Percentiles rank a stretch among this genome's conserved stretches.
These are phyloP conservation scores for Alternaria sp. DNA, from an alignment of 2,329 filamentous ascomycete genomes.

Conservation along the genomic window DNA sequence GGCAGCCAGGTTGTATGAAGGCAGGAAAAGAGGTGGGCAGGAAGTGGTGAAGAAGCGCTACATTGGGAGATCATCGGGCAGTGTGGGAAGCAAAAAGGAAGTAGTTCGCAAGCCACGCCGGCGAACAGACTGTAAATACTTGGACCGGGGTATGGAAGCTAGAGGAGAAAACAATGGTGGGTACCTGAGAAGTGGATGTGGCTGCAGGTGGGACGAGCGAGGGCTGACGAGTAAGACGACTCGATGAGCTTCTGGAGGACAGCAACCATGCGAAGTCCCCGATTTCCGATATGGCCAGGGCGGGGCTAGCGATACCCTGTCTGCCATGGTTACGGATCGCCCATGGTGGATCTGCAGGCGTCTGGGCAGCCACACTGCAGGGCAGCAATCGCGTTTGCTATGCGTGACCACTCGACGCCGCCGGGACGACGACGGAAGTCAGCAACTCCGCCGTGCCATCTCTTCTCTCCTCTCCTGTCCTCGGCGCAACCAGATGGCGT, in stretches of 20 bases:
- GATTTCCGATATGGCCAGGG: slow-evolving; percentile 50
- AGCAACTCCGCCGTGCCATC: slow-evolving; percentile 6
- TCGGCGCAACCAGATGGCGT: slow-evolving; percentile 7
- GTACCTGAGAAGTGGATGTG: slow-evolving; percentile 47
- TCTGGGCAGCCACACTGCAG: slow-evolving; percentile 48
- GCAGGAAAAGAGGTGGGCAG: slow-evolving; percentile 24
- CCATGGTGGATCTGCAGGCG: slow-evolving; percentile 47
- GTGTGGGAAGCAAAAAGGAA: slow-evolving; percentile 44
- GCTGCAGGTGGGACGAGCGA: slow-evolving; percentile 44
- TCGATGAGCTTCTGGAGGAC: slow-evolving; percentile 35
- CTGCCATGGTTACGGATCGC: slow-evolving; percentile 51
- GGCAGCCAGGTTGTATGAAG: slow-evolving; percentile 34
- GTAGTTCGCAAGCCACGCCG: slow-evolving; percentile 44
- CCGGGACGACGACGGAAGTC: slow-evolving; percentile 4
- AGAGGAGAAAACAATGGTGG: slow-evolving; percentile 41
- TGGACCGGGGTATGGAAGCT: slow-evolving; percentile 36
- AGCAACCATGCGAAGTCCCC: slow-evolving; percentile 45
- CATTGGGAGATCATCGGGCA: slow-evolving; percentile 42
- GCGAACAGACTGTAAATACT: slow-evolving; percentile 44
- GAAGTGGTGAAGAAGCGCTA: slow-evolving; percentile 39
- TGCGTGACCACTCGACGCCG: slow-evolving; percentile 13
- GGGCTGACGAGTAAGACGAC: slow-evolving; percentile 37
- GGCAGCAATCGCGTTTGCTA: slow-evolving; percentile 35
- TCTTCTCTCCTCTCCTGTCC: not conserved
- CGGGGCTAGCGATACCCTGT: slow-evolving; percentile 45